Conservation (phyloP, 164 flowering plant genomes). For the Tetracentron sinense region DNA sequence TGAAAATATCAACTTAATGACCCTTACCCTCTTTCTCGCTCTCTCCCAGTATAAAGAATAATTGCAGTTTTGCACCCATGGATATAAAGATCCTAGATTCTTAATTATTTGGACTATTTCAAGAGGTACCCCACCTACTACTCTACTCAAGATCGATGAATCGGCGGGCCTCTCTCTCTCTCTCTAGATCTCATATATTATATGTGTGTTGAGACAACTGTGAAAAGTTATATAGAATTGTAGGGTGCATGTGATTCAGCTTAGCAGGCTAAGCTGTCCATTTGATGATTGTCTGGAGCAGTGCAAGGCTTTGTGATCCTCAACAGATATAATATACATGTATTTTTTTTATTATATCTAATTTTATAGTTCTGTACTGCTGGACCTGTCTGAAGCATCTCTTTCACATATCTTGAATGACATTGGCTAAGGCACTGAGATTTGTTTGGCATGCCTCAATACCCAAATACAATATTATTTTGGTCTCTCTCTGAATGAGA, state of each 20-base stretch:
- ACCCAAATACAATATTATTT: slow-evolving; percentile 11
- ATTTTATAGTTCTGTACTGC: slow-evolving; percentile 17
- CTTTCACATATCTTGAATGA: slow-evolving; percentile 26
- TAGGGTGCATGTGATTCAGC: slow-evolving; percentile 19
- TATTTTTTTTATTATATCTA: background rate
- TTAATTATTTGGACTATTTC: background rate
- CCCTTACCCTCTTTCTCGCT: background rate
- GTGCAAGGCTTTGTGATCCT: slow-evolving; percentile 13
- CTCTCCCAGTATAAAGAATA: no score
- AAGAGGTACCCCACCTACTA: background rate
- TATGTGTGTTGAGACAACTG: slow-evolving; percentile 11
- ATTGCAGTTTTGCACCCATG: no score
- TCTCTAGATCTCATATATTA: background rate
- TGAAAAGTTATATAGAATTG: slow-evolving; percentile 3
- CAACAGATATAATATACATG: slow-evolving; percentile 5
- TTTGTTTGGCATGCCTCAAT: slow-evolving; percentile 35
- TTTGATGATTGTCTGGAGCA: slow-evolving; percentile 26
- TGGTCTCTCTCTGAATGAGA: slow-evolving; percentile 13
- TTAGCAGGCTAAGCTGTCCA: slow-evolving; percentile 15
- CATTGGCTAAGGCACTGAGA: slow-evolving; percentile 30
- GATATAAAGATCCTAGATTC: background rate
- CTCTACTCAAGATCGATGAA: background rate
- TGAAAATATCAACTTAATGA: no score
- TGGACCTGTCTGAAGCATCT: slow-evolving; percentile 26
- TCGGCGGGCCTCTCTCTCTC: background rate